phyloP scores from a whole-genome alignment of 768 basidiomycete genomes.

The Tulasnella sp. region DNA sequence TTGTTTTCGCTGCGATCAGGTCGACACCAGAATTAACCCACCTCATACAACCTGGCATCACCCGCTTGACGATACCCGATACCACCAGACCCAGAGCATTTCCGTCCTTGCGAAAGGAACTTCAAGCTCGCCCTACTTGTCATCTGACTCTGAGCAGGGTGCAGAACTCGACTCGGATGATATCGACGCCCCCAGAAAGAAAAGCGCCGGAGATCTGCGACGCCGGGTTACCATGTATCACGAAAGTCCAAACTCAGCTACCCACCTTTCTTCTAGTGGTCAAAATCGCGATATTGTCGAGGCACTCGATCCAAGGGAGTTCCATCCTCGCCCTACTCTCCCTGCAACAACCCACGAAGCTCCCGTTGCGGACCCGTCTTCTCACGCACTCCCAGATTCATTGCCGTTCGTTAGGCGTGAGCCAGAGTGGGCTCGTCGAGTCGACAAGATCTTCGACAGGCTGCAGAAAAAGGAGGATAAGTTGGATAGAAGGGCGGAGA shows the following conservation, averaged over 20 bases:
- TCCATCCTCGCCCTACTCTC: no score
- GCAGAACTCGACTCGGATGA: no score
- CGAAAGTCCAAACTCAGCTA: neutral
- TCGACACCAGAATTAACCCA: conserved; percentile 54
- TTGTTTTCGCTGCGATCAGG: conserved; percentile 32
- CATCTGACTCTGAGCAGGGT: neutral
- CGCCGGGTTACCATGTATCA: no score
- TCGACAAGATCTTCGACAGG: neutral
- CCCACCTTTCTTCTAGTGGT: neutral
- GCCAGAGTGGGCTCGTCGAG: neutral
- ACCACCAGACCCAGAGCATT: conserved; percentile 40
- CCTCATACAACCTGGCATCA: conserved; percentile 65
- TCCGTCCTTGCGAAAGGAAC: neutral
- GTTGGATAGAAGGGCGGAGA: neutral
- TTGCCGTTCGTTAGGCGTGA: neutral
- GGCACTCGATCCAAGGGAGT: neutral
- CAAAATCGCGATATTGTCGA: neutral
- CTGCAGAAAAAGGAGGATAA: neutral
- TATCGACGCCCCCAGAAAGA: no score
- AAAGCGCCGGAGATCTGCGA: no score
- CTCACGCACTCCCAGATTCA: neutral
- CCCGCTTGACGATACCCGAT: conserved; percentile 61
- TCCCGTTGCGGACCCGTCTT: neutral
- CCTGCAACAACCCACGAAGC: neutral
- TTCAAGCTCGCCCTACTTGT: neutral